phyloP scores from a whole-genome alignment of 2,329 filamentous ascomycete species.

The Diaporthe aspalathi region DNA sequence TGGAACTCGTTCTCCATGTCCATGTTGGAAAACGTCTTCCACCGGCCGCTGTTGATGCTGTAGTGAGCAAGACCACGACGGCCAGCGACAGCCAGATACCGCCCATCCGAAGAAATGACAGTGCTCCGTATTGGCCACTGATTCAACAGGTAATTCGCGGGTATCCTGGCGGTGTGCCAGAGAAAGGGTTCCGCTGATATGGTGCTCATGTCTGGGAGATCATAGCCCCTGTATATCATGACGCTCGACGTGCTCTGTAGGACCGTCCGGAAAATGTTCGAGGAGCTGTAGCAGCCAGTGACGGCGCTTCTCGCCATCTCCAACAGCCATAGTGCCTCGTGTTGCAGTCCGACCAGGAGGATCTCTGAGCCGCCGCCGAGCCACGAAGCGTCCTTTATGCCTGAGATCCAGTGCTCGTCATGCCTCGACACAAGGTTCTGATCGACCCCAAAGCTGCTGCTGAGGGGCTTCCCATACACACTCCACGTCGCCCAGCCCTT shows the following conservation, averaged over 20 bases:
- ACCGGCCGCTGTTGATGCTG: slow-evolving; percentile 91
- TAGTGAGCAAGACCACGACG: slow-evolving; percentile 93
- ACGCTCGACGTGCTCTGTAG: slow-evolving; percentile 89
- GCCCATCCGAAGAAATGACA: slow-evolving; percentile 89
- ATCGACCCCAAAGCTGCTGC: slow-evolving; percentile 83
- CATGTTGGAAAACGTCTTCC: slow-evolving; percentile 91
- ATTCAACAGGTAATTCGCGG: slow-evolving; percentile 83
- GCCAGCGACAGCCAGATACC: slow-evolving; percentile 97
- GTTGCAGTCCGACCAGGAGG: slow-evolving; percentile 75
- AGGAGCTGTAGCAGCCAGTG: slow-evolving; percentile 88
- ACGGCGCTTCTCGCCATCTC: slow-evolving; percentile 96
- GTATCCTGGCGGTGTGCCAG: slow-evolving; percentile 95
- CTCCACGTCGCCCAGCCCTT: slow-evolving; percentile 97
- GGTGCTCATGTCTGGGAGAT: slow-evolving; percentile 88
- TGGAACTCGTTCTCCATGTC: slow-evolving; percentile 89
- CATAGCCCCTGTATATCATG: slow-evolving; percentile 93
- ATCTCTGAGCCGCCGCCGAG: slow-evolving; percentile 89
- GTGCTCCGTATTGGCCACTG: slow-evolving; percentile 94
- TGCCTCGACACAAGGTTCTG: slow-evolving; percentile 72
- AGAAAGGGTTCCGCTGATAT: slow-evolving; percentile 91
- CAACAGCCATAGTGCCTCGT: slow-evolving; percentile 85
- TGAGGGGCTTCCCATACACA: slow-evolving; percentile 92
- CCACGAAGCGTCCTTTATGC: slow-evolving; percentile 84
- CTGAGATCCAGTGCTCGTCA: slow-evolving; percentile 85
- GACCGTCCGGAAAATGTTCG: slow-evolving; percentile 89